Conservation (phyloP, 768 basidiomycete genomes). For the Wakefieldia striispora region DNA sequence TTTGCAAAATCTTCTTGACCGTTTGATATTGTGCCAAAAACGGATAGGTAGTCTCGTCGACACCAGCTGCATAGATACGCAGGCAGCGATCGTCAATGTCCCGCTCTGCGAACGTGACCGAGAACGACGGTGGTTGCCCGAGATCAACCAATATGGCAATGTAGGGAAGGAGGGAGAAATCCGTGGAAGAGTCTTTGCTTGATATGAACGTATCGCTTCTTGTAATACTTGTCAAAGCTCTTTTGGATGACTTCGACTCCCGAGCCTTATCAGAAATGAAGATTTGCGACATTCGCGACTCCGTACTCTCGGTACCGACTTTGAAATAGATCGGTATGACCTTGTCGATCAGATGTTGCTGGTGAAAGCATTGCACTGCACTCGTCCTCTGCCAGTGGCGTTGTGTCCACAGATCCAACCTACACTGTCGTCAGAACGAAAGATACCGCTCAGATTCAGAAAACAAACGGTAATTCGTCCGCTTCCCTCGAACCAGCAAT, state of each 20-base stretch:
- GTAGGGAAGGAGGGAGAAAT: neutral
- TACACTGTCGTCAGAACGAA: no score
- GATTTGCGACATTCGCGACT: conserved; percentile 8
- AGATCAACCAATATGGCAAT: conserved; percentile 15
- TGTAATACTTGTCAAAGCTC: neutral
- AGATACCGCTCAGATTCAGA: no score
- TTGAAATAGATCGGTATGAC: conserved; percentile 16
- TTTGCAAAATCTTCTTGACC: neutral
- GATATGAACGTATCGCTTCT: neutral
- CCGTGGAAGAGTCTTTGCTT: neutral
- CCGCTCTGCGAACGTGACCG: neutral
- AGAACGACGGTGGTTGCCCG: neutral
- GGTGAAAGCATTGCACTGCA: conserved; percentile 15
- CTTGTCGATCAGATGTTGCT: conserved; percentile 13
- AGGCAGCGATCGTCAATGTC: conserved; percentile 2
- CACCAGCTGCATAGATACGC: conserved; percentile 3
- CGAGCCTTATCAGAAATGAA: conserved; percentile 19
- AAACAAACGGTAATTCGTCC: no score
- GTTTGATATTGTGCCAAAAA: conserved; percentile 4
- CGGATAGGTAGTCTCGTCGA: neutral
- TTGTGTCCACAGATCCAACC: no score
- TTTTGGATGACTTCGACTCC: neutral
- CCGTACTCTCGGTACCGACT: no score
- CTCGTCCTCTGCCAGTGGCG: conserved; percentile 10
- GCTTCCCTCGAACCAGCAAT: no score